Base-by-base conservation (phyloP, 2,329 filamentous ascomycete genomes). In the Ceratocystis destructans region DNA sequence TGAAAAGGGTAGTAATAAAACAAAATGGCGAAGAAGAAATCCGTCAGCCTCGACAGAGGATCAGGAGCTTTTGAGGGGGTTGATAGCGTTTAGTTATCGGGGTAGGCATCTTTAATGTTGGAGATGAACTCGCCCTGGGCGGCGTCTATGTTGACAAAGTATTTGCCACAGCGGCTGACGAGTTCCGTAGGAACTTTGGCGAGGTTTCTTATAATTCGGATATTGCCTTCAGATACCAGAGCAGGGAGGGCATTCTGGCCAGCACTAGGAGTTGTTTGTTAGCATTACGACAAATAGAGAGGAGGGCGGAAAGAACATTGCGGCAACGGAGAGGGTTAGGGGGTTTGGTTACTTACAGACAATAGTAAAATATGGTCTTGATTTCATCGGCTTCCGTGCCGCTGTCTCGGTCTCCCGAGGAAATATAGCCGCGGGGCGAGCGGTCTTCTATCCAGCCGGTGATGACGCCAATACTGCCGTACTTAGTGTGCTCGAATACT, bases 71-170 rank as follows among this genome's bases (percentile, higher is more conserved):
- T 12, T 41, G 20, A 7, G 41, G 2, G 22, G n/a, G 5, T 20
- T 53, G 33, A 25, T 15, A 17, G 4, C 22, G 12, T 55, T 73
- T 69, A 96, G 75, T 95, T 90, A 72, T 96, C 88, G 0, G 93
- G 93, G 75, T 91, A 96, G 72, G 92, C 85, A 71, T 95, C 89
- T 70, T 77, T 76, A 41, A 83, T 72, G 74, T 96, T 97, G 71
- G 90, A 96, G 41, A 96, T 81, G 76, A 97, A 99, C 3, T 76
- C 79, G 70, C 84, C 84, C 0, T 76, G 79, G 44, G 77, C 77
- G 3, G 74, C 72, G 75, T 96, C 89, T 80, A 91, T 97, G 53
- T 90, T 81, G 75, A 90, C 95, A 75, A 99, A 97, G 74, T 89
- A 90, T 71, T 87, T 87, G 0, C 94, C 94, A 2, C 91, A 90